These are phyloP conservation scores for Xenosphaeropsis pyriputrescens DNA, from an alignment of 2,329 filamentous ascomycete species.

Conservation along the genomic window DNA sequence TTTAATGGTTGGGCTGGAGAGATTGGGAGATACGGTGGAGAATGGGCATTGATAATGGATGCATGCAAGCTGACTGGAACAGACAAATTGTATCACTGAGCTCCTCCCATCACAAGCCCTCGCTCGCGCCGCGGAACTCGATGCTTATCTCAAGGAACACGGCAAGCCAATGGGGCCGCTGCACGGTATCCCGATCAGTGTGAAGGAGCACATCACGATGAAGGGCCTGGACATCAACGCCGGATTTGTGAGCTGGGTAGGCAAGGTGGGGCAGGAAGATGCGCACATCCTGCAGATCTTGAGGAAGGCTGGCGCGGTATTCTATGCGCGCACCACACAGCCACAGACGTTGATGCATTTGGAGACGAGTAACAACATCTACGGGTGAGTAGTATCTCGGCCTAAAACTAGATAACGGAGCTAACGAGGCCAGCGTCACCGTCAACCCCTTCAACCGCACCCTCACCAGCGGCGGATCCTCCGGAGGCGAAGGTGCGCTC, in stretches of 20 bases:
- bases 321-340: conserved; percentile 35
- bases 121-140: conserved; percentile 17
- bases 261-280: conserved; percentile 26
- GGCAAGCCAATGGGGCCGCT: conserved; percentile 20
- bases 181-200: conserved; percentile 31
- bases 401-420: no score
- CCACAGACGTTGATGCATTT: conserved; percentile 39
- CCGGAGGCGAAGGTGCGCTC: conserved; percentile 41
- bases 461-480: conserved; percentile 35
- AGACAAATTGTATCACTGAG: conserved; percentile 31
- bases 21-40: background rate
- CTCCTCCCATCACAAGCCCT: conserved; percentile 21
- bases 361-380: conserved; percentile 33
- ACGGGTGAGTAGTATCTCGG: conserved; percentile 17
- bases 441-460: conserved; percentile 36
- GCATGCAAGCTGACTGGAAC: background rate
- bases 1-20: no score
- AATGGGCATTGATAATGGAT: conserved; percentile 1
- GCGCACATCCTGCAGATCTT: conserved; percentile 30
- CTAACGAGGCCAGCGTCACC: conserved; percentile 23
- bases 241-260: conserved; percentile 33
- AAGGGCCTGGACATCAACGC: conserved; percentile 30
- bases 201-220: conserved; percentile 37
- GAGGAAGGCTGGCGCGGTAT: conserved; percentile 30
- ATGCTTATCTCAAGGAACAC: conserved; percentile 15